Percentiles rank a stretch among this genome's conserved stretches.
Conservation (phyloP, 2,329 filamentous ascomycete species). For the Aspergillus caelatus region DNA sequence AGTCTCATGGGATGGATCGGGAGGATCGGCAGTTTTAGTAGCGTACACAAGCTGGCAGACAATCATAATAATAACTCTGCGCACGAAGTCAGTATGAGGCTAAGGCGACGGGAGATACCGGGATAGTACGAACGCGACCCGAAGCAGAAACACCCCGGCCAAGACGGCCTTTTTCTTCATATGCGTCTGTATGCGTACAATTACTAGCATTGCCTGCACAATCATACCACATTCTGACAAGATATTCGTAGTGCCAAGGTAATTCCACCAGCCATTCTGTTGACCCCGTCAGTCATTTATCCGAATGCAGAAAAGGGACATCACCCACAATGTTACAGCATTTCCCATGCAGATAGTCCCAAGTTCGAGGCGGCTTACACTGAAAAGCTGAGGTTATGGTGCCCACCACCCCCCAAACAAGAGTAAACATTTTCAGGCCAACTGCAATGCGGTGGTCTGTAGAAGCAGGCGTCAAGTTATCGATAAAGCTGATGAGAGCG, state of each 20-base stretch:
- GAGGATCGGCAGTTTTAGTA: conserved; percentile 8
- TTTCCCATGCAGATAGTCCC: conserved; percentile 24
- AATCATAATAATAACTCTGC: conserved; percentile 28
- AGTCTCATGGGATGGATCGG: conserved; percentile 24
- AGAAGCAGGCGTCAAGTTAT: conserved; percentile 23
- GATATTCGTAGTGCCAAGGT: conserved; percentile 29
- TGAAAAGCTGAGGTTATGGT: conserved; percentile 24
- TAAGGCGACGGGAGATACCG: not conserved
- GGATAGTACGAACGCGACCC: conserved; percentile 25
- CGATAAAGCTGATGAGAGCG: conserved; percentile 28
- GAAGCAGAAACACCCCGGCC: conserved; percentile 24
- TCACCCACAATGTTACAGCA: conserved; percentile 26
- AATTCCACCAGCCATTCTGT: conserved; percentile 29
- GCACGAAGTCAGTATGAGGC: not conserved
- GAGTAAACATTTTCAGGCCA: conserved; percentile 15
- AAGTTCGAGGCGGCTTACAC: conserved; percentile 21
- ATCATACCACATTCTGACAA: conserved; percentile 29
- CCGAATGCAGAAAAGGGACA: not conserved
- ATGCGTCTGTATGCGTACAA: conserved; percentile 27
- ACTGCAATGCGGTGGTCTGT: conserved; percentile 22
- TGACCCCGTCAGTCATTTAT: not conserved
- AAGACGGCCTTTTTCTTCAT: conserved; percentile 21
- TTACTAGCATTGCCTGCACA: conserved; percentile 25
- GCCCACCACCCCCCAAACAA: conserved; percentile 20
- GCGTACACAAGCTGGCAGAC: conserved; percentile 26